Conservation (phyloP, 352 stramenopile genomes). For the Hyaloperonospora arabidopsidis region DNA sequence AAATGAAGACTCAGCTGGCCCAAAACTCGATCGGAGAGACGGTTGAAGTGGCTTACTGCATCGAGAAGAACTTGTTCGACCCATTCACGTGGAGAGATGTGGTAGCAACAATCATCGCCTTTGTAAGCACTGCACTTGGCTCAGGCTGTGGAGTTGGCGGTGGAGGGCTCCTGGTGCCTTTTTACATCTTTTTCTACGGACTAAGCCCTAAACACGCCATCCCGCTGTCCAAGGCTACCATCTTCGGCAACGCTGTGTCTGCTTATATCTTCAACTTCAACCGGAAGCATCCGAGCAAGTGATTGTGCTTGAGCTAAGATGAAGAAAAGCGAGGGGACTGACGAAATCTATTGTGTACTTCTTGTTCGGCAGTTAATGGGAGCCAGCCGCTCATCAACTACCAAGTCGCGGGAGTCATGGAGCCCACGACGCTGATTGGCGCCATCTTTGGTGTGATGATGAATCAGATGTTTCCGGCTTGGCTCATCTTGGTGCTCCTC, state of each 20-base stretch:
- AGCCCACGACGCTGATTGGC: constrained; percentile 86
- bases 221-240: constrained; percentile 94
- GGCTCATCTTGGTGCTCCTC: constrained; percentile 72
- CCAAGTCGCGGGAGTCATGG: constrained; percentile 98
- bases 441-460: constrained; percentile 78
- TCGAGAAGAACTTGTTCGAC: constrained; percentile 77
- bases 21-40: constrained; percentile 27
- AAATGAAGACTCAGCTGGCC: constrained; percentile 28
- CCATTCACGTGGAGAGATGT: constrained; percentile 67
- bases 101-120: constrained; percentile 57
- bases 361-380: constrained; percentile 32
- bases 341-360: constrained; percentile 2
- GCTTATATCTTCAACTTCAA: constrained; percentile 91
- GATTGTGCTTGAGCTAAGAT: not conserved
- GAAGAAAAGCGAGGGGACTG: constrained; percentile 1
- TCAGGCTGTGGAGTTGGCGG: constrained; percentile 89
- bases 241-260: constrained; percentile 93
- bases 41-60: constrained; percentile 50
- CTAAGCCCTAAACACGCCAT: constrained; percentile 94
- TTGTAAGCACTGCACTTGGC: constrained; percentile 83
- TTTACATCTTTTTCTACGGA: constrained; percentile 94
- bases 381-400: constrained; percentile 95
- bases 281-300: constrained; percentile 87
- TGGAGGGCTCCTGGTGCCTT: constrained; percentile 93
- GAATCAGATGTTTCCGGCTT: constrained; percentile 78